Conservation (phyloP, 768 basidiomycete species). For the Lepiota venenata region DNA sequence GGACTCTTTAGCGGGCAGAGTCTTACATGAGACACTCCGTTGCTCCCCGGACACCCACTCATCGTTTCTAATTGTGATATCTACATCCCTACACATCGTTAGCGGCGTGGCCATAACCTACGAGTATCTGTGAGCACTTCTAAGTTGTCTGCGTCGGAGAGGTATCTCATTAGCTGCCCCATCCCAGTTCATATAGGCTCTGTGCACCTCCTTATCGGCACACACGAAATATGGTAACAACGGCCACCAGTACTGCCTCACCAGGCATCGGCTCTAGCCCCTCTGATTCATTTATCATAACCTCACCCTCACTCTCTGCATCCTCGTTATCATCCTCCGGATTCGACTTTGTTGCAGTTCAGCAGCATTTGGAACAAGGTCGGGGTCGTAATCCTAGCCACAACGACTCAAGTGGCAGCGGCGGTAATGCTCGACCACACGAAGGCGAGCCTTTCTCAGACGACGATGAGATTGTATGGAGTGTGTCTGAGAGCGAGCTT, state of each 20-base stretch:
- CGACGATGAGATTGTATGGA: slow-evolving; percentile 54
- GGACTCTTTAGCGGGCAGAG: too few relatives aligned
- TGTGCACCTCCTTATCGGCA: neutral
- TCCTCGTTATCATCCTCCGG: slow-evolving; percentile 28
- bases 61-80: too few relatives aligned
- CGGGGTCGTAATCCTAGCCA: too few relatives aligned
- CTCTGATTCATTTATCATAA: slow-evolving; percentile 13
- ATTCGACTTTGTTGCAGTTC: slow-evolving; percentile 23
- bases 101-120: too few relatives aligned
- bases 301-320: slow-evolving; percentile 21
- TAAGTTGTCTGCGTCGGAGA: too few relatives aligned
- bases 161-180: too few relatives aligned
- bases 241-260: neutral
- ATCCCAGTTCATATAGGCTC: too few relatives aligned
- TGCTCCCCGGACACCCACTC: too few relatives aligned
- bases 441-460: slow-evolving; percentile 30
- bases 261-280: slow-evolving; percentile 5
- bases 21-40: too few relatives aligned
- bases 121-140: too few relatives aligned
- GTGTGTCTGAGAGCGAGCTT: slow-evolving; percentile 30
- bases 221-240: slow-evolving; percentile 10
- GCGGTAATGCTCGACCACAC: neutral
- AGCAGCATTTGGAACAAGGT: neutral
- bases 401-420: too few relatives aligned
- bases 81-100: too few relatives aligned